A percentile compares a stretch with the other conserved stretches of the same genome.
phyloP scores from a whole-genome alignment of 768 basidiomycete species.

The Austroboletus eburneus region DNA sequence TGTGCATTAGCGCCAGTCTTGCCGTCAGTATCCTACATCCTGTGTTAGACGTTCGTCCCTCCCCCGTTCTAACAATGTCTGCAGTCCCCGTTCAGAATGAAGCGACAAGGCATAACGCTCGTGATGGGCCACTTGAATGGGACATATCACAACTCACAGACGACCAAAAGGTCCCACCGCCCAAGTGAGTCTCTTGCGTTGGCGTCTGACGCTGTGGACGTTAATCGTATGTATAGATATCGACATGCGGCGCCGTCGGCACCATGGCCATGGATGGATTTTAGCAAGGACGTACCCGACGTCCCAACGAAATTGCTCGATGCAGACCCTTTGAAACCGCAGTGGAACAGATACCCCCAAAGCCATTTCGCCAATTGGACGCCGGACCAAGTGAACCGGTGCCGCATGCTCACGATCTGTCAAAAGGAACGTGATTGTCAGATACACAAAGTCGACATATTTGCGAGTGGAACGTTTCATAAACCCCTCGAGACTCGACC shows the following conservation, averaged over 20 bases:
- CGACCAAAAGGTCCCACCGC: slow-evolving; percentile 20
- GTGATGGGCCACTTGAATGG: neutral
- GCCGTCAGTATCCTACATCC: no score
- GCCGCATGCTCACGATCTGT: slow-evolving; percentile 19
- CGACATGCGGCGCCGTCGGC: slow-evolving; percentile 39
- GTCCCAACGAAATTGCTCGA: slow-evolving; percentile 14
- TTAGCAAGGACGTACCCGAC: slow-evolving; percentile 25
- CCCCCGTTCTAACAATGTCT: neutral
- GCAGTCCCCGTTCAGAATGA: neutral
- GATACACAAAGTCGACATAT: slow-evolving; percentile 25
- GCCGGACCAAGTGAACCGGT: slow-evolving; percentile 27
- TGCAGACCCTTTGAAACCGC: neutral
- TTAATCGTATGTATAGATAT: slow-evolving; percentile 19
- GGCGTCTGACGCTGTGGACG: neutral
- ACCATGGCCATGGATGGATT: slow-evolving; percentile 42
- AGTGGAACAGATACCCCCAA: slow-evolving; percentile 30
- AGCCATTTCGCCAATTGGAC: slow-evolving; percentile 35
- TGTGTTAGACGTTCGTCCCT: neutral
- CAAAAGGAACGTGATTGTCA: slow-evolving; percentile 12
- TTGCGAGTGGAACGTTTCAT: slow-evolving; percentile 15
- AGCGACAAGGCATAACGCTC: neutral
- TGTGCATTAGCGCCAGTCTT: no score
- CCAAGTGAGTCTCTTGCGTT: slow-evolving; percentile 18
- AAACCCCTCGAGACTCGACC: neutral
- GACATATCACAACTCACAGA: neutral